A percentile compares a stretch with the other conserved stretches of the same genome.
These are phyloP conservation scores for Lipomyces spencermartinsiae DNA, from an alignment of 805 yeast species.

Conservation along the genomic window DNA sequence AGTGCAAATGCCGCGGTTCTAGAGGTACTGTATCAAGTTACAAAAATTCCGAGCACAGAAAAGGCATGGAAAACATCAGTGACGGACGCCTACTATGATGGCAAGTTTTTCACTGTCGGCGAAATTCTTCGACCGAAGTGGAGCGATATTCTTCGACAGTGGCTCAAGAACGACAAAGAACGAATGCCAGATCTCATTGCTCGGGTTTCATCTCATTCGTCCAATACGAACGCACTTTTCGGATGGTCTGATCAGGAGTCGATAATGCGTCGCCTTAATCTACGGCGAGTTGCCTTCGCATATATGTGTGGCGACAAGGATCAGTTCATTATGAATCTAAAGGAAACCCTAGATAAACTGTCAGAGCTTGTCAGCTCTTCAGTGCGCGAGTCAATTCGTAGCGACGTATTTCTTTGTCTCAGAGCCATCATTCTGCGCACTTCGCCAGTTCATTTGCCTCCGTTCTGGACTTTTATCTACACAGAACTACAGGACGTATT, in stretches of 20 bases:
- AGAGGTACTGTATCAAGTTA: conserved; percentile 51
- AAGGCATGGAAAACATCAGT: conserved; percentile 71
- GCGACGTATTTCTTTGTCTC: conserved; percentile 61
- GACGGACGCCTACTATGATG: conserved; percentile 68
- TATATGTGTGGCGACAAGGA: conserved; percentile 68
- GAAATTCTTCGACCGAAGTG: conserved; percentile 51
- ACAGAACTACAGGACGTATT: conserved; percentile 66
- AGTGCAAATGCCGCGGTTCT: conserved; percentile 53
- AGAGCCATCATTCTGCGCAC: conserved; percentile 70
- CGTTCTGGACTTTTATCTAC: conserved; percentile 72
- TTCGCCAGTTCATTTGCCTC: conserved; percentile 65
- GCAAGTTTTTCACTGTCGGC: conserved; percentile 56
- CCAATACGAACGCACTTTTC: conserved; percentile 65
- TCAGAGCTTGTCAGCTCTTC: conserved; percentile 48
- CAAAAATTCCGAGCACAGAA: conserved; percentile 47
- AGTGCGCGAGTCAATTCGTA: conserved; percentile 47
- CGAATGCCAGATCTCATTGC: conserved; percentile 59
- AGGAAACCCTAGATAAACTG: conserved; percentile 55
- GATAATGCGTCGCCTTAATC: conserved; percentile 56
- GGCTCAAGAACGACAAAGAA: conserved; percentile 72
- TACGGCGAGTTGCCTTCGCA: conserved; percentile 70
- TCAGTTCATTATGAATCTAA: conserved; percentile 56
- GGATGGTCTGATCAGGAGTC: conserved; percentile 77
- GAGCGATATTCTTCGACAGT: conserved; percentile 61
- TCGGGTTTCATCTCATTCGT: conserved; percentile 55